Conservation (phyloP, 108 stramenopile species). For the Thalassiosira profunda region DNA sequence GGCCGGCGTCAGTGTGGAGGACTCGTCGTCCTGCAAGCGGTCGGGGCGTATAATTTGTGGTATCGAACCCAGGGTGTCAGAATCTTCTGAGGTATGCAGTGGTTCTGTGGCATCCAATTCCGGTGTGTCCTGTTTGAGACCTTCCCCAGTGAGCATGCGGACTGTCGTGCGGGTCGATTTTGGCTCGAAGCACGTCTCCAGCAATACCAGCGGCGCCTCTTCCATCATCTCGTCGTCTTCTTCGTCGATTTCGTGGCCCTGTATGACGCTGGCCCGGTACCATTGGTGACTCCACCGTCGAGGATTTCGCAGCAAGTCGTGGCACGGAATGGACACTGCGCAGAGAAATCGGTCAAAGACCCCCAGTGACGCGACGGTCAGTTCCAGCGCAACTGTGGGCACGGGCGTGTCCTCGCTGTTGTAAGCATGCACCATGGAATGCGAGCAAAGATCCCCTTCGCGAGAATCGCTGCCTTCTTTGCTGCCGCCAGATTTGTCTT, state of each 20-base stretch:
- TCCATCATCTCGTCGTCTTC: slow-evolving; percentile 13
- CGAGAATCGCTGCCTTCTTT: neutral
- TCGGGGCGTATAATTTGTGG: slow-evolving; percentile 30
- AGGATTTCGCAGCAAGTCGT: slow-evolving; percentile 59
- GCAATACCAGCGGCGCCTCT: slow-evolving; percentile 29
- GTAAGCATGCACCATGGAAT: slow-evolving; percentile 86
- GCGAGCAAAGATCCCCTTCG: slow-evolving; percentile 29
- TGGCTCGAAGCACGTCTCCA: slow-evolving; percentile 53
- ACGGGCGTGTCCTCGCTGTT: slow-evolving; percentile 78
- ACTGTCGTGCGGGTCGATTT: no score
- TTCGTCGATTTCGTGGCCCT: slow-evolving; percentile 15
- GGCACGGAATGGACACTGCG: slow-evolving; percentile 56
- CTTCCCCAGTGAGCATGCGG: no score
- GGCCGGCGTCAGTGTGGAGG: slow-evolving; percentile 38
- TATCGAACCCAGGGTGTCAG: slow-evolving; percentile 46
- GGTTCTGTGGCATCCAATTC: slow-evolving; percentile 15
- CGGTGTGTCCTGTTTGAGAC: slow-evolving; percentile 1
- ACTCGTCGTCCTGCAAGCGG: slow-evolving; percentile 46
- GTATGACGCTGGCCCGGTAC: slow-evolving; percentile 41
- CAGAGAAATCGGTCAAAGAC: slow-evolving; percentile 77
- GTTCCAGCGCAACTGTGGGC: slow-evolving; percentile 67
- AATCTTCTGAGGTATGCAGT: slow-evolving; percentile 37
- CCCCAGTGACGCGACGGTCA: slow-evolving; percentile 64
- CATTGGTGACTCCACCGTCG: slow-evolving; percentile 60
- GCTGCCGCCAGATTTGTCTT: slow-evolving; percentile 12